Evolutionary conservation across 2,329 filamentous ascomycete genomes (phyloP).

Genomic region (Aspergillus uvarum): DNA sequence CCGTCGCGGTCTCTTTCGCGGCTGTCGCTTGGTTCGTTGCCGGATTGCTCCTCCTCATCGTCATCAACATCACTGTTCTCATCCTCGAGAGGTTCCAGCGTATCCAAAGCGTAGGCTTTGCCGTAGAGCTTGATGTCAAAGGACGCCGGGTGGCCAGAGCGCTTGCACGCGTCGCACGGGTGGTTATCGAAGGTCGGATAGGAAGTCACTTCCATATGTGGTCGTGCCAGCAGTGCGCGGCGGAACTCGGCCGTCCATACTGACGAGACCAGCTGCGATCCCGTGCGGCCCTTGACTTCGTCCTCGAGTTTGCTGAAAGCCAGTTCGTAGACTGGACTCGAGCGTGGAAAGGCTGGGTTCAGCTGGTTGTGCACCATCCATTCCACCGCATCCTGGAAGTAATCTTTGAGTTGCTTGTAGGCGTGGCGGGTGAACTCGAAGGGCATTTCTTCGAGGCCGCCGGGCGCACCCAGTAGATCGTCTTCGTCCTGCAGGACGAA

Average conservation of each 20-base stretch:
- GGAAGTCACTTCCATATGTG: slow-evolving; percentile 55
- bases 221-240: slow-evolving; percentile 64
- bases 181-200: slow-evolving; percentile 47
- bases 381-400: slow-evolving; percentile 72
- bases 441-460: slow-evolving; percentile 56
- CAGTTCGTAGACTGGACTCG: slow-evolving; percentile 64
- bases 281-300: slow-evolving; percentile 66
- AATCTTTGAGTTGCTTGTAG: slow-evolving; percentile 66
- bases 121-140: slow-evolving; percentile 64
- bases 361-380: slow-evolving; percentile 81
- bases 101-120: slow-evolving; percentile 63
- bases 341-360: slow-evolving; percentile 66
- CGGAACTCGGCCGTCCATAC: slow-evolving; percentile 68
- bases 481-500: slow-evolving; percentile 67
- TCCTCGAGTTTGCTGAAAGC: slow-evolving; percentile 72
- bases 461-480: slow-evolving; percentile 57
- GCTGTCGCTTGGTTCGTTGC: slow-evolving; percentile 35
- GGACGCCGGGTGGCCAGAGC: slow-evolving; percentile 66
- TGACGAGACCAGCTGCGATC: slow-evolving; percentile 69
- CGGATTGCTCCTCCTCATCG: slow-evolving; percentile 10
- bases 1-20: slow-evolving; percentile 47
- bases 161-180: slow-evolving; percentile 70
- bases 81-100: slow-evolving; percentile 61
- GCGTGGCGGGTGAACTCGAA: slow-evolving; percentile 67
- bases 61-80: slow-evolving; percentile 44